Evolutionary conservation across 495 filamentous ascomycete genomes (phyloP), one percentile per base, ranked within the genome.

Genomic region (Platismatia glauca): DNA sequence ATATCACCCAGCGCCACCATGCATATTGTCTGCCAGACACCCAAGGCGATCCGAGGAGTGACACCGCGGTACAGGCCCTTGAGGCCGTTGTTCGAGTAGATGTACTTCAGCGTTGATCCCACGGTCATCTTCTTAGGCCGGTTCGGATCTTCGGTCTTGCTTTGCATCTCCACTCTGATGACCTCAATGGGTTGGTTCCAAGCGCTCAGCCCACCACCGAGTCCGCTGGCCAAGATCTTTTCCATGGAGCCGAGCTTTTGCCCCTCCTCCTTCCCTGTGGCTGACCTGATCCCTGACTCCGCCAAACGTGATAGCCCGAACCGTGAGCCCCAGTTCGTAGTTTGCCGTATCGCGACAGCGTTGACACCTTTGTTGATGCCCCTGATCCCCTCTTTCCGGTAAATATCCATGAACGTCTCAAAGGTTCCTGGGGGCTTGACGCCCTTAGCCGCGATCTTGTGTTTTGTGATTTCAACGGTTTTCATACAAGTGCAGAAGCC

Each of bases 401-500:
- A 98, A 73, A 98, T 98, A 72, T 91, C 87, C 88, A 93, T 93
- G 78, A 98, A 98, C 59, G 93, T 96, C 56, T 81, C 81, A 72
- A 94, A 92, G 60, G 95, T 97, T 70, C 91, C 85, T 4, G 86
- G 88, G 24, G 89, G 89, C 77, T 91, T 90, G 43, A 86, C 82
- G 69, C 94, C 94, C 35, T 79, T 67, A 11, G 90, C 86, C 5
- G 92, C 91, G 71, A 95, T 78, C 82, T 97, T 96, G 80, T 94
- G 89, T 78, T 95, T 91, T 70, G 94, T 98, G 78, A 98, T 98
- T 79, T 97, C 95, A 65, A 97, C 95, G 61, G 94, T 98, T 86
- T 98, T 98, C 94, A 98, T 98, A 83, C 94, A 98, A 44, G 94
- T 98, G 77, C 94, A 98, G 85, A 98, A 98, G 62, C 94, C 94